Evolutionary conservation across 1,139 yeast genomes (phyloP), one percentile per base, ranked within the genome.

Genomic region (Suhomyces kunorum): DNA sequence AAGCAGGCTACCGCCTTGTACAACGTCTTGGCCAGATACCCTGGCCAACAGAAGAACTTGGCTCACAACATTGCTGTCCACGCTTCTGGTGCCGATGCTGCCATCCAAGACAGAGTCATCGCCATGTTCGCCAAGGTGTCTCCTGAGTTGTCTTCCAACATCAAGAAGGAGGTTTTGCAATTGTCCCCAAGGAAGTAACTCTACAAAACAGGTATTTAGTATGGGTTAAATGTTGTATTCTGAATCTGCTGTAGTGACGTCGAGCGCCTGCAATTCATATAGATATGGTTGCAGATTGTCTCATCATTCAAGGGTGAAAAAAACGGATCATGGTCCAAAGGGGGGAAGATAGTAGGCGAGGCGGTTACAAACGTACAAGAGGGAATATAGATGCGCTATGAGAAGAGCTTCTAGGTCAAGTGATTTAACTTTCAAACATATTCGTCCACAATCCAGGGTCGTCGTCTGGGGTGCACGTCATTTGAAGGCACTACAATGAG

Each of bases 21-120:
- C 83, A 71, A 82, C 45, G 92, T 85, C 34, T 76, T 87, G 63
- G 87, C 85, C 46, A 83, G 71, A 61, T 80, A 81, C 56, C 79
- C 81, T 19, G 85, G 87, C 53, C 95, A 87, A 67, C 96, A 87
- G 67, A 80, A 77, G 57, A 80, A 87, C 58, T 74, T 90, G 63
- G 87, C 92, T 37, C 87, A 85, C 66, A 90, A 92, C 64, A 74
- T 90, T 50, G 83, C 95, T 32, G 83, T 71, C 26, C 96, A 89
- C 62, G 84, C 79, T 34, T 57, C 74, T 32, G 77, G 64, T 53
- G 96, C 96, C 27, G 77, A 78, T 51, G 82, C 86, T 40, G 78
- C 74, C 41, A 80, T 88, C 51, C 96, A 87, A 72, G 89, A 87
- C 60, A 73, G 83, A 50, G 95, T 87, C 28, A 76, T 84, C 56